These are phyloP conservation scores for Verticillium longisporum DNA, from an alignment of 2,329 filamentous ascomycete genomes.

Conservation along the genomic window DNA sequence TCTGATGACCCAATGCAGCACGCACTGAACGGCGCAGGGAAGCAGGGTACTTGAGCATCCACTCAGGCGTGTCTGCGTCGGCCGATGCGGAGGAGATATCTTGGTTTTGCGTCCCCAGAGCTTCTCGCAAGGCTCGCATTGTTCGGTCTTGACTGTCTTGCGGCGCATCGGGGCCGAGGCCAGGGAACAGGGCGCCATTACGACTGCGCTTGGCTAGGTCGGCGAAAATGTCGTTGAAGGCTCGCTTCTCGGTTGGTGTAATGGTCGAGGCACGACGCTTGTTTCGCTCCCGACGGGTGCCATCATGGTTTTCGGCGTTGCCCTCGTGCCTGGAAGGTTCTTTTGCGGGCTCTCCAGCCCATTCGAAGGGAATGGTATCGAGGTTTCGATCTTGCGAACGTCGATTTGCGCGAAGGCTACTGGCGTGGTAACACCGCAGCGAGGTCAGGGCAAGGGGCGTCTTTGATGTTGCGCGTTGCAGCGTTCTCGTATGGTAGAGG, in stretches of 20 bases:
- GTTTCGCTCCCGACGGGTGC: not conserved
- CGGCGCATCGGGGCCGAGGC: not conserved
- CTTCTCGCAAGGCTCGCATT: not conserved
- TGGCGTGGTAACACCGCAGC: not conserved
- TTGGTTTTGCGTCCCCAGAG: not conserved
- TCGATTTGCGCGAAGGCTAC: constrained; percentile 7
- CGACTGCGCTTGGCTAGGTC: constrained; percentile 21
- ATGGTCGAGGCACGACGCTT: constrained; percentile 37
- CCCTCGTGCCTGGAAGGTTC: constrained; percentile 6
- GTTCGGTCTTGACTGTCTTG: not conserved
- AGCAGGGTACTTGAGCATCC: constrained; percentile 28
- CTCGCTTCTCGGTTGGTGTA: constrained; percentile 48
- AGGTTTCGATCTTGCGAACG: constrained; percentile 3
- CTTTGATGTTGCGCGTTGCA: constrained; percentile 29
- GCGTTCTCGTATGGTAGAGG: constrained; percentile 65
- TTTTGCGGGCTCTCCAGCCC: constrained; percentile 22
- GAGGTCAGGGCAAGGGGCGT: not conserved
- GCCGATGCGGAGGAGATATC: not conserved
- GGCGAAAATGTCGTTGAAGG: constrained; percentile 52
- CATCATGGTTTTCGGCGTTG: not conserved
- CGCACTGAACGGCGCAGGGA: constrained; percentile 32
- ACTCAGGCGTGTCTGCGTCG: not conserved
- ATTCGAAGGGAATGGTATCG: constrained; percentile 45
- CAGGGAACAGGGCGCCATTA: not conserved
- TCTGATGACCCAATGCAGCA: constrained; percentile 19